These are phyloP conservation scores for Simplicillium aogashimaense DNA, from an alignment of 2,329 filamentous ascomycete species.

Conservation along the genomic window DNA sequence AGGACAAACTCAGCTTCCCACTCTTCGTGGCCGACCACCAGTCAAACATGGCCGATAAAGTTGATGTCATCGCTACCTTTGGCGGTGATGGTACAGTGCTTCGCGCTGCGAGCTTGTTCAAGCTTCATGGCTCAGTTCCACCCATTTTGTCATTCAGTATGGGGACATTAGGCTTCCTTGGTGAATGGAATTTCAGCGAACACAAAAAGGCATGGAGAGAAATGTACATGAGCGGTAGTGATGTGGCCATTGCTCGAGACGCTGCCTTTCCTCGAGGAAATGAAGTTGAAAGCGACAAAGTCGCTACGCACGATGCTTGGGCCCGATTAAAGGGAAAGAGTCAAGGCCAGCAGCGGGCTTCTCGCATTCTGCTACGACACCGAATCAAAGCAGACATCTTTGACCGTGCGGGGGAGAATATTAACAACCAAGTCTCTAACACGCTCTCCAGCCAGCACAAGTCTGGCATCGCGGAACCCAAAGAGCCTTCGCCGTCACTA, in stretches of 20 bases:
- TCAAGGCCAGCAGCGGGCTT: slow-evolving; percentile 63
- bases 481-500: slow-evolving; percentile 30
- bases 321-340: slow-evolving; percentile 68
- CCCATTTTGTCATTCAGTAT: slow-evolving; percentile 94
- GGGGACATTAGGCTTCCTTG: slow-evolving; percentile 89
- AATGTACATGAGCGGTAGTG: slow-evolving; percentile 71
- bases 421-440: slow-evolving; percentile 40
- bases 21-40: slow-evolving; percentile 51
- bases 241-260: slow-evolving; percentile 34
- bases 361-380: slow-evolving; percentile 78
- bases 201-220: slow-evolving; percentile 88
- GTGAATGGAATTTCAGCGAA: slow-evolving; percentile 92
- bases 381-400: slow-evolving; percentile 80
- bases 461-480: slow-evolving; percentile 25
- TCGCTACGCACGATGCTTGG: slow-evolving; percentile 41
- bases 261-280: slow-evolving; percentile 23
- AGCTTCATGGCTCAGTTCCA: slow-evolving; percentile 69
- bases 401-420: slow-evolving; percentile 52
- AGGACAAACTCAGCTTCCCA: slow-evolving; percentile 61
- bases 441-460: slow-evolving; percentile 35
- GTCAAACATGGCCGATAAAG: slow-evolving; percentile 59
- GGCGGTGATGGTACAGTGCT: slow-evolving; percentile 90
- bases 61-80: slow-evolving; percentile 81
- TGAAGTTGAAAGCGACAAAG: slow-evolving; percentile 12
- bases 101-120: slow-evolving; percentile 62